These are phyloP conservation scores for Shiraia sp. DNA, from an alignment of 2,329 filamentous ascomycete genomes.

Conservation along the genomic window DNA sequence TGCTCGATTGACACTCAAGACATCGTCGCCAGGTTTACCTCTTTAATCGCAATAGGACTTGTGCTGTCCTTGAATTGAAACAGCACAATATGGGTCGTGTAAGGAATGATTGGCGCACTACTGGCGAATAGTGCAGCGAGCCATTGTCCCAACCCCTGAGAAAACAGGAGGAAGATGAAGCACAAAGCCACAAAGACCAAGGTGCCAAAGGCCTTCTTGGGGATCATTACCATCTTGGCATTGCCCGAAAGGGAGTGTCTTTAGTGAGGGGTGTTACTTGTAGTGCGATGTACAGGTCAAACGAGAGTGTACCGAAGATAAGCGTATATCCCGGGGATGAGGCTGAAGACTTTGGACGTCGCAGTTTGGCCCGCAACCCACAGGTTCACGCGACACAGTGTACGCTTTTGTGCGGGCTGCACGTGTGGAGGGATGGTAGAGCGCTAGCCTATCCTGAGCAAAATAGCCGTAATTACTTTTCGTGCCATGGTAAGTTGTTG, in stretches of 20 bases:
- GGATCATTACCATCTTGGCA: conserved; percentile 22
- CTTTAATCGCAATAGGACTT: conserved; percentile 30
- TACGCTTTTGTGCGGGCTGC: background rate
- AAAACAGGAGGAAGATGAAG: conserved; percentile 21
- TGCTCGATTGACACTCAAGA: conserved; percentile 1
- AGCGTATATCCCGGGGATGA: background rate
- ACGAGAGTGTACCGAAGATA: too few species aligned
- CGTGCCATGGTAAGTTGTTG: too few species aligned
- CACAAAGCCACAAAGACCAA: conserved; percentile 14
- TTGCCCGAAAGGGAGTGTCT: too few species aligned
- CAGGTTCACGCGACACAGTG: background rate
- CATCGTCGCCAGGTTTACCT: conserved; percentile 18
- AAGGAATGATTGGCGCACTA: conserved; percentile 20
- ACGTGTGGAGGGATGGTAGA: conserved; percentile 10
- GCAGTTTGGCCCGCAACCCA: background rate
- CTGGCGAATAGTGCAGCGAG: conserved; percentile 20
- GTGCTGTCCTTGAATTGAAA: conserved; percentile 39
- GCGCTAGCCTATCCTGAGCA: conserved; percentile 6
- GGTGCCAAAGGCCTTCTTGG: conserved; percentile 23
- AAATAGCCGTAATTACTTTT: too few species aligned
- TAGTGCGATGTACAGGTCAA: too few species aligned
- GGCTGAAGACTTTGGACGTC: background rate
- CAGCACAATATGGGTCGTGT: conserved; percentile 36
- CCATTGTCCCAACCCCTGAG: conserved; percentile 19
- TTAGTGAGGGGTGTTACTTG: too few species aligned